These are phyloP conservation scores for Hericium rajendrae DNA, from an alignment of 768 basidiomycete species.

Conservation along the genomic window DNA sequence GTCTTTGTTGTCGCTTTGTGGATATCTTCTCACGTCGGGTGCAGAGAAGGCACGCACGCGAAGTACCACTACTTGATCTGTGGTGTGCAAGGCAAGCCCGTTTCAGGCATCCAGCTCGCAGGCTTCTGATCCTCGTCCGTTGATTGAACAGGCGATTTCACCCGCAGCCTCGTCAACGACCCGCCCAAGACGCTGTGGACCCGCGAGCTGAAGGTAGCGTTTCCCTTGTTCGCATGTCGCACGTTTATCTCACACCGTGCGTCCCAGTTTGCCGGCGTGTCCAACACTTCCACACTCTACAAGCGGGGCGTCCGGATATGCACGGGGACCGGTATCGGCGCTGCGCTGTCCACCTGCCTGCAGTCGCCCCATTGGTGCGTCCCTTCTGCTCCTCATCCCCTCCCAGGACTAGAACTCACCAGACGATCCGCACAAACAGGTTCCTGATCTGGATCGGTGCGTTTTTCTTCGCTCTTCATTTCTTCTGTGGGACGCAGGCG, in stretches of 20 bases:
- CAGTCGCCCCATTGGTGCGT: slow-evolving; percentile 29
- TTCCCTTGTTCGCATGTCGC: neutral
- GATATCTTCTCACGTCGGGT: neutral
- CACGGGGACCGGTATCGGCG: slow-evolving; percentile 37
- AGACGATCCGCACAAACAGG: slow-evolving; percentile 12
- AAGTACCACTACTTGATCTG: slow-evolving; percentile 36
- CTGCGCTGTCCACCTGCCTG: slow-evolving; percentile 33
- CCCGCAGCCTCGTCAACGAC: slow-evolving; percentile 30
- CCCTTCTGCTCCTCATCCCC: neutral
- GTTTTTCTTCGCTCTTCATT: neutral
- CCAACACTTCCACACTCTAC: slow-evolving; percentile 34
- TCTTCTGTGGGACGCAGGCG: neutral
- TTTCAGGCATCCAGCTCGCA: neutral
- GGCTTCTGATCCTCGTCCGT: too few species aligned
- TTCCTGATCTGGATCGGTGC: slow-evolving; percentile 33
- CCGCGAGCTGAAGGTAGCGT: slow-evolving; percentile 30
- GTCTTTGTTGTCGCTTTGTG: neutral
- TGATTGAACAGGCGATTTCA: slow-evolving; percentile 26
- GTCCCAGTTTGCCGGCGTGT: slow-evolving; percentile 31
- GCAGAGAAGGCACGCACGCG: slow-evolving; percentile 30
- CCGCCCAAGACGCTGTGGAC: slow-evolving; percentile 34
- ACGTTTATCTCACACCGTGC: neutral
- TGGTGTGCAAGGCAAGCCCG: slow-evolving; percentile 27
- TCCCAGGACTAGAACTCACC: neutral
- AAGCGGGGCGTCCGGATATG: slow-evolving; percentile 35